These are phyloP conservation scores for Colletotrichum spaethianum DNA, from an alignment of 2,329 filamentous ascomycete genomes.

Conservation along the genomic window DNA sequence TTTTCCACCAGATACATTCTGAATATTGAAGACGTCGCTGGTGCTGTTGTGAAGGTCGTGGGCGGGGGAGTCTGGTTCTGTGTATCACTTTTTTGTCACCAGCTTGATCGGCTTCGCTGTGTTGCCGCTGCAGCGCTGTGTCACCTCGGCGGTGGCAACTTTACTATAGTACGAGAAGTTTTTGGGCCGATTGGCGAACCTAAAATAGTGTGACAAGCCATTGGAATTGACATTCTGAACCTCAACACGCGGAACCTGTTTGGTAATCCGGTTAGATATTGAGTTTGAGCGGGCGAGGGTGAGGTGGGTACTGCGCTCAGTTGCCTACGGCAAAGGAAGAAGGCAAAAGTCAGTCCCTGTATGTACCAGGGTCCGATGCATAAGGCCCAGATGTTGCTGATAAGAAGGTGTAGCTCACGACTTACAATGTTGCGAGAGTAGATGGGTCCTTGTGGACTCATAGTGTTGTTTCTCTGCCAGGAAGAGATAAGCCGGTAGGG, in stretches of 20 bases:
- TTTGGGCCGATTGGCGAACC: too few species aligned
- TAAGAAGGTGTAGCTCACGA: background rate
- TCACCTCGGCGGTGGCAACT: too few species aligned
- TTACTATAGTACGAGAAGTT: too few species aligned
- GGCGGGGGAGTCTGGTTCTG: too few species aligned
- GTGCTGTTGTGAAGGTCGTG: too few species aligned
- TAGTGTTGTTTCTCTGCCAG: background rate
- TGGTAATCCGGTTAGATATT: background rate
- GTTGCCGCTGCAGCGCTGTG: too few species aligned
- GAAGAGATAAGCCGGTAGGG: background rate
- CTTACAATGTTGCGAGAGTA: background rate
- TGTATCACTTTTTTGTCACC: too few species aligned
- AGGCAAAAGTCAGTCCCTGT: background rate
- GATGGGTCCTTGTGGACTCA: accelerated
- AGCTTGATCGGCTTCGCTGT: too few species aligned
- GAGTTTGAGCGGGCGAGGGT: background rate
- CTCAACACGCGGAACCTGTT: background rate
- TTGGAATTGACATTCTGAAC: background rate
- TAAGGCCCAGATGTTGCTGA: background rate
- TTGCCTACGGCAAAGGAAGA: background rate
- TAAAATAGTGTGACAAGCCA: too few species aligned
- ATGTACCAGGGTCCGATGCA: background rate
- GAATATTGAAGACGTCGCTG: too few species aligned
- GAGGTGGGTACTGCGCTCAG: background rate
- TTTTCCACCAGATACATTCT: too few species aligned